A percentile compares a stretch with the other conserved stretches of the same genome.
These are phyloP conservation scores for Gnomoniopsis smithogilvyi DNA, from an alignment of 2,329 filamentous ascomycete species.

Conservation along the genomic window DNA sequence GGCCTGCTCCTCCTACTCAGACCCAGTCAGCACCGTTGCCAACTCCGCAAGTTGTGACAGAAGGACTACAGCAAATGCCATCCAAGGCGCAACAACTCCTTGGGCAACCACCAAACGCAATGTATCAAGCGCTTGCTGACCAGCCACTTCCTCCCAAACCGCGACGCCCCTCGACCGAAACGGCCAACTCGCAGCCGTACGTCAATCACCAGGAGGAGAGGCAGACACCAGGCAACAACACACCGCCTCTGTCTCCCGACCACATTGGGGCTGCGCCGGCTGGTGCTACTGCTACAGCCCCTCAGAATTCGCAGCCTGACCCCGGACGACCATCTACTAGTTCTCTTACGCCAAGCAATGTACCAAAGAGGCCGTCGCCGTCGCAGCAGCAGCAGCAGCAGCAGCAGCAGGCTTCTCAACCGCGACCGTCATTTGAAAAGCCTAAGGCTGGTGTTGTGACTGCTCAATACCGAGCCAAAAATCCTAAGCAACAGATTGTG, in stretches of 20 bases:
- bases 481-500: conserved; percentile 11
- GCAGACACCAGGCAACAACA: conserved; percentile 14
- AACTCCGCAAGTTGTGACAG: not conserved
- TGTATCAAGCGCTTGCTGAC: conserved; percentile 8
- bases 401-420: not conserved
- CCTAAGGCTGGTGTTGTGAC: not conserved
- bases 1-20: not conserved
- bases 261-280: conserved; percentile 14
- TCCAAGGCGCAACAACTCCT: conserved; percentile 15
- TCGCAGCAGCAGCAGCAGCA: conserved; percentile 16
- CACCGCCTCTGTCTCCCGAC: conserved; percentile 7
- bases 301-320: conserved; percentile 6
- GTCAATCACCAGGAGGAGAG: conserved; percentile 21
- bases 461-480: conserved; percentile 1
- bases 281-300: not conserved
- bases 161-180: conserved; percentile 2
- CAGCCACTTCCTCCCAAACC: conserved; percentile 6
- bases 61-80: conserved; percentile 16
- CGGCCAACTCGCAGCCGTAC: conserved; percentile 10
- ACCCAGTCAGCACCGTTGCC: not conserved
- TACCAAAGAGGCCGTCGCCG: conserved; percentile 7
- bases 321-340: conserved; percentile 9
- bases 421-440: conserved; percentile 8
- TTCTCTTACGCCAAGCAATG: conserved; percentile 1
- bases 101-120: conserved; percentile 11